Percentiles rank a stretch among this genome's conserved stretches.
These are phyloP conservation scores for Haplosporangium gracile DNA, from an alignment of 192 early-diverging fungal species.

Conservation along the genomic window DNA sequence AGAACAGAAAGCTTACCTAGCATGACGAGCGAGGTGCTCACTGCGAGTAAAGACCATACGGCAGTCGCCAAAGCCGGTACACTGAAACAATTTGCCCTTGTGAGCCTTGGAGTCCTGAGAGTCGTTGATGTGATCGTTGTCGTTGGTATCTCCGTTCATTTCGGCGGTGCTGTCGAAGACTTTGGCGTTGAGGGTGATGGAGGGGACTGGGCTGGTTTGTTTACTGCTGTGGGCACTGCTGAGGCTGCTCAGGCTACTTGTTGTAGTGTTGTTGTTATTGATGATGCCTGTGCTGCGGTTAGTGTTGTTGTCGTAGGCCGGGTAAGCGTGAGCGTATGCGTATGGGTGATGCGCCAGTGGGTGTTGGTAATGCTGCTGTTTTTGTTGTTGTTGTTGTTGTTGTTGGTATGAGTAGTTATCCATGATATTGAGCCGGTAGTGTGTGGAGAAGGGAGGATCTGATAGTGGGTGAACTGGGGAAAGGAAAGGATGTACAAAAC, in stretches of 20 bases:
- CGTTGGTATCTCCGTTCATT: conserved; percentile 3
- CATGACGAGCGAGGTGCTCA: conserved; percentile 68
- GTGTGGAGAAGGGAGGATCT: conserved; percentile 2
- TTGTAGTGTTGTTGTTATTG: background rate
- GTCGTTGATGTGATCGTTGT: conserved; percentile 13
- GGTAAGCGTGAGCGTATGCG: conserved; percentile 9
- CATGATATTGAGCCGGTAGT: background rate
- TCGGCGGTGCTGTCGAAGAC: conserved; percentile 3
- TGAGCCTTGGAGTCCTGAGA: conserved; percentile 21
- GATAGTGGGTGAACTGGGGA: background rate
- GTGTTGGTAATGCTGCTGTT: background rate
- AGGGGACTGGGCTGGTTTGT: conserved; percentile 15
- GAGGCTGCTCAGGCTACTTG: background rate
- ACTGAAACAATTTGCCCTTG: conserved; percentile 64
- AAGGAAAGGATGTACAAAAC: background rate
- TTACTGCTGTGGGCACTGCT: conserved; percentile 14
- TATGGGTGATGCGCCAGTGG: conserved; percentile 21
- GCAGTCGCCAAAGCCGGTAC: conserved; percentile 67
- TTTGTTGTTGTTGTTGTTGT: conserved; percentile 27
- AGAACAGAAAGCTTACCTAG: conserved; percentile 45
- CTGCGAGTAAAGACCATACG: conserved; percentile 69
- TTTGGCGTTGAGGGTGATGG: background rate
- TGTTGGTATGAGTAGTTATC: conserved; percentile 14
- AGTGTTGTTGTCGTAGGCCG: conserved; percentile 1
- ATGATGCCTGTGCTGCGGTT: background rate